Evolutionary conservation across 805 yeast species (phyloP), one percentile per base, ranked within the genome.

Genomic region (Kazachstania taianensis): DNA sequence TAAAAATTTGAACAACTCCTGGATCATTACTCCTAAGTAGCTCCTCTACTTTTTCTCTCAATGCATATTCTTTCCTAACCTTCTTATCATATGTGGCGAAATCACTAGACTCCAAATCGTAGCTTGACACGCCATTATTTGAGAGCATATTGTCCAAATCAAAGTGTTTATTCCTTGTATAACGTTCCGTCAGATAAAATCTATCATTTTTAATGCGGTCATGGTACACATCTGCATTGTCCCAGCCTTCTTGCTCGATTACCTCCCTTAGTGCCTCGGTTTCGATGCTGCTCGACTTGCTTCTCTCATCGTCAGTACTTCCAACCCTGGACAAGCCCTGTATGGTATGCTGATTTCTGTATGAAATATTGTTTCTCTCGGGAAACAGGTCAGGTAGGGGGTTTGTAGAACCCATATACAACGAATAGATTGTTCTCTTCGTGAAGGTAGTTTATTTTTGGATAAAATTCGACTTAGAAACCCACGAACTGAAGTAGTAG

Each of bases 21-120:
- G 34, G 35, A 24, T 41, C 41, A 9, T 40, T 37, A 13, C 41
- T 38, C 12, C 41, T 37, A 9, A 53, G 31, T 2, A 52, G 10
- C 9, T 32, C 28, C 20, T 52, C 53, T 32, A 53, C 10, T 38
- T 53, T 56, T 2, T 42, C 44, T 37, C 61, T 55, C 12, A 62
- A 33, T 20, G 45, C 42, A 8, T 52, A 53, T 32, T 63, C 68
- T 33, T 48, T 40, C 27, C 52, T 51, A 1, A 63, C 55, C 44
- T 53, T 53, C n/a, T 41, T 31, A 32, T 63, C 61, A 40, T 62
- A 64, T 5, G 39, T 38, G 7, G 48, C 52, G 36, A 63, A 64
- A 40, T 63, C 69, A 28, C 30, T 40, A 15, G 28, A 28, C 4
- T 33, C 45, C 5, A 33, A 17, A 5, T 37, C 43, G 7, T 9